Percentiles rank a stretch among this genome's conserved stretches.
Conservation (phyloP, 805 yeast species). For the Wilhelminamyces savonicus region DNA sequence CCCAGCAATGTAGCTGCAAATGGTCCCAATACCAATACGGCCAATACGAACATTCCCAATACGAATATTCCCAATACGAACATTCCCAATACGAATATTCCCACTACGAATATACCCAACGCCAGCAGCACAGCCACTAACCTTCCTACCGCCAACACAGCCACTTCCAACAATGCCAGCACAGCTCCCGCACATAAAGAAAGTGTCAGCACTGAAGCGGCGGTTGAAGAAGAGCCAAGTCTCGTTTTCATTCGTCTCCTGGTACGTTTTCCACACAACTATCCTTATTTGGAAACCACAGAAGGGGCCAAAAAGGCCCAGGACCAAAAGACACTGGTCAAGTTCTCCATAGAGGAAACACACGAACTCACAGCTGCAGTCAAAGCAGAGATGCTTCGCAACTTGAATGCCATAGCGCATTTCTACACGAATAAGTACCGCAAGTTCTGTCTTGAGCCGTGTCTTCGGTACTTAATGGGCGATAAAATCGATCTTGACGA, state of each 20-base stretch:
- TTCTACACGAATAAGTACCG: conserved; percentile 49
- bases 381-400: conserved; percentile 43
- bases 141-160: too few relatives aligned
- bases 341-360: conserved; percentile 70
- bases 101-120: conserved; percentile 1
- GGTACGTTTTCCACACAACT: conserved; percentile 63
- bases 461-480: conserved; percentile 73
- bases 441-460: conserved; percentile 72
- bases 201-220: conserved; percentile 4
- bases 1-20: too few relatives aligned
- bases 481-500: conserved; percentile 52
- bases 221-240: conserved; percentile 39
- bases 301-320: too few relatives aligned
- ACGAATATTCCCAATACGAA: too few relatives aligned
- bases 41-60: conserved; percentile 1
- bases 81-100: too few relatives aligned
- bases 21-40: too few relatives aligned
- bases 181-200: conserved; percentile 2
- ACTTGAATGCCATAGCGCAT: conserved; percentile 49
- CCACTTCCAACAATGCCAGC: neutral
- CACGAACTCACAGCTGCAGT: conserved; percentile 52
- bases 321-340: conserved; percentile 2
- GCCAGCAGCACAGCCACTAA: conserved; percentile 1
- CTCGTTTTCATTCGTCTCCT: conserved; percentile 64
- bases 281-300: conserved; percentile 58